These are phyloP conservation scores for Citrullus colocynthis DNA, from an alignment of 306 rosid genomes.

Conservation along the genomic window DNA sequence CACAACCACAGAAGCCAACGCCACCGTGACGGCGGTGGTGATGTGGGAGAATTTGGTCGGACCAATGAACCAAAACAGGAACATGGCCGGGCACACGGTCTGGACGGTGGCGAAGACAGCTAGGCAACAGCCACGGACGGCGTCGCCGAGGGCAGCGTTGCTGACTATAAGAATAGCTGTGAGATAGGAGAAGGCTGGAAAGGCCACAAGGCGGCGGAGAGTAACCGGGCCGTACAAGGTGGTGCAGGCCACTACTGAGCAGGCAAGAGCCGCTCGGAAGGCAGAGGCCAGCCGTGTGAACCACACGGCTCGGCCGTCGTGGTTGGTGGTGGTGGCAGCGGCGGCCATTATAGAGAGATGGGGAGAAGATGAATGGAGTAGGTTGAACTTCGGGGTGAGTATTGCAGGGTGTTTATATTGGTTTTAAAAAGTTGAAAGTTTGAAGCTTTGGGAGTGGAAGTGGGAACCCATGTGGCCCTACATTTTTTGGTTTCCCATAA, in stretches of 20 bases:
- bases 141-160: slow-evolving; percentile 46
- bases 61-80: slow-evolving; percentile 37
- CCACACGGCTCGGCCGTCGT: not conserved
- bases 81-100: slow-evolving; percentile 35
- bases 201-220: slow-evolving; percentile 25
- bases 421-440: not conserved
- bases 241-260: slow-evolving; percentile 37
- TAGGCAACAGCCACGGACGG: slow-evolving; percentile 34
- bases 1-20: slow-evolving; percentile 40
- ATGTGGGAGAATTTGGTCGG: slow-evolving; percentile 23
- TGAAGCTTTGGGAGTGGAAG: not conserved
- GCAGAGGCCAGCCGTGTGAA: slow-evolving; percentile 37
- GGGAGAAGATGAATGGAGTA: not conserved
- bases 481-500: not conserved
- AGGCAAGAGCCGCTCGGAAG: slow-evolving; percentile 37
- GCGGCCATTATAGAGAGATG: not conserved
- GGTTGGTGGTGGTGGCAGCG: not conserved
- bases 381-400: not conserved
- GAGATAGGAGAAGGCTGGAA: slow-evolving; percentile 66
- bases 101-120: slow-evolving; percentile 39
- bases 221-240: slow-evolving; percentile 43
- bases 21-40: slow-evolving; percentile 36
- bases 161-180: slow-evolving; percentile 39
- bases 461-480: not conserved
- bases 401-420: not conserved